phyloP scores from a whole-genome alignment of 2,329 filamentous ascomycete genomes.

The Botrytis elliptica region DNA sequence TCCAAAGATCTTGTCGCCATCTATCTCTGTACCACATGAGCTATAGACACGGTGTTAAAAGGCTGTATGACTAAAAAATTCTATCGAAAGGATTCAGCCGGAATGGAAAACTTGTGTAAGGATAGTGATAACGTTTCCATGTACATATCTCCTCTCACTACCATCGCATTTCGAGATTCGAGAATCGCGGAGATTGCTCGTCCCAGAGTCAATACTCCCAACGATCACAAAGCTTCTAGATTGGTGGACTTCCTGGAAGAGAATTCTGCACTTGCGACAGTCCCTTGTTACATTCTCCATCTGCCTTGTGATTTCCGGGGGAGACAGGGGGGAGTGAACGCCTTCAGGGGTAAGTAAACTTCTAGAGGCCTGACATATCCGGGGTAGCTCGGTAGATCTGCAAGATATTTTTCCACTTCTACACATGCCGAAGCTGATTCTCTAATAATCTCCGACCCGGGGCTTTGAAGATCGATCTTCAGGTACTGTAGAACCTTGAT shows the following conservation, averaged over 20 bases:
- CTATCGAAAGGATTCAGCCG: background rate
- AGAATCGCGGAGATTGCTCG: background rate
- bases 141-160: background rate
- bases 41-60: background rate
- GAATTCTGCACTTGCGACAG: background rate
- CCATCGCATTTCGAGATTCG: background rate
- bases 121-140: background rate
- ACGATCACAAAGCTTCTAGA: background rate
- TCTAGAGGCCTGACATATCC: slow-evolving; percentile 1
- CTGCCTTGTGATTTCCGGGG: background rate
- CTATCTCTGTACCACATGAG: background rate
- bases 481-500: background rate
- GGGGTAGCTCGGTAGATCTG: background rate
- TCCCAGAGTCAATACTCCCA: background rate
- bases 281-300: background rate
- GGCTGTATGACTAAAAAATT: background rate
- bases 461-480: background rate
- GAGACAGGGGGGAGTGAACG: background rate
- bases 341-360: background rate
- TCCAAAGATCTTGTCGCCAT: background rate
- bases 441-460: background rate
- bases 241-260: background rate
- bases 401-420: background rate
- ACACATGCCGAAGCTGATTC: background rate
- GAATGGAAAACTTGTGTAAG: background rate